Evolutionary conservation across 2,329 filamentous ascomycete species (phyloP).

Genomic region (Fusarium sacchari): DNA sequence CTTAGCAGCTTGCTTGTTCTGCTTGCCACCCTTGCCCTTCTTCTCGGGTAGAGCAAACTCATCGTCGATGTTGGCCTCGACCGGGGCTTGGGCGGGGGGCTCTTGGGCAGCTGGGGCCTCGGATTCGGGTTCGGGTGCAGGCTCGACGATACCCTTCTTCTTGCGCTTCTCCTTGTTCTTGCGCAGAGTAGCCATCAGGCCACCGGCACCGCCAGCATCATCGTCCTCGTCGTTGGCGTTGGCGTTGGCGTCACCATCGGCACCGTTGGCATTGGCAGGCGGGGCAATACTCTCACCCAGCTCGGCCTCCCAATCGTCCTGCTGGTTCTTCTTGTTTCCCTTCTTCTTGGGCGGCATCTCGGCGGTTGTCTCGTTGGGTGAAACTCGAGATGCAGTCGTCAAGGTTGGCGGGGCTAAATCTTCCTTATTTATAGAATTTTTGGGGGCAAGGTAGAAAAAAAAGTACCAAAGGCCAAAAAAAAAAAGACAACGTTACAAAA

Average conservation of each 20-base stretch:
- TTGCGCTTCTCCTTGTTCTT: constrained; percentile 89
- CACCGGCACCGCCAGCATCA: constrained; percentile 66
- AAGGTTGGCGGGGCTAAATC: constrained; percentile 30
- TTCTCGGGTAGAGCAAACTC: constrained; percentile 87
- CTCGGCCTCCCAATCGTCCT: constrained; percentile 95
- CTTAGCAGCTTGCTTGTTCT: constrained; percentile 51
- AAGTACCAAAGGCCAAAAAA: constrained; percentile 21
- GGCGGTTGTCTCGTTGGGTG: constrained; percentile 38
- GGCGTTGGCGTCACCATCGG: constrained; percentile 58
- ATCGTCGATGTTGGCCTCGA: constrained; percentile 84
- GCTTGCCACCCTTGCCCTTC: constrained; percentile 70
- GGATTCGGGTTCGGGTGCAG: constrained; percentile 51
- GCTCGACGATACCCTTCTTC: constrained; percentile 83
- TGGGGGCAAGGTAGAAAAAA: not conserved
- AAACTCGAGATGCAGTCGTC: constrained; percentile 36
- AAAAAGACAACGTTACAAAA: constrained; percentile 17
- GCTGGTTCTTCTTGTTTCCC: constrained; percentile 79
- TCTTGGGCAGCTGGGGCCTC: constrained; percentile 73
- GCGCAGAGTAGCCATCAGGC: constrained; percentile 81
- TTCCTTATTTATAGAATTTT: constrained; percentile 24
- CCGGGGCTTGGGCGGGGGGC: constrained; percentile 72
- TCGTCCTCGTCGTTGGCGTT: constrained; percentile 63
- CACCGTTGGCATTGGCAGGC: constrained; percentile 49
- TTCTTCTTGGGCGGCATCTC: constrained; percentile 96
- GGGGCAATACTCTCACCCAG: constrained; percentile 81